A percentile compares a stretch with the other conserved stretches of the same genome.
Conservation (phyloP, 164 flowering plant species). For the Vitis amurensis region DNA sequence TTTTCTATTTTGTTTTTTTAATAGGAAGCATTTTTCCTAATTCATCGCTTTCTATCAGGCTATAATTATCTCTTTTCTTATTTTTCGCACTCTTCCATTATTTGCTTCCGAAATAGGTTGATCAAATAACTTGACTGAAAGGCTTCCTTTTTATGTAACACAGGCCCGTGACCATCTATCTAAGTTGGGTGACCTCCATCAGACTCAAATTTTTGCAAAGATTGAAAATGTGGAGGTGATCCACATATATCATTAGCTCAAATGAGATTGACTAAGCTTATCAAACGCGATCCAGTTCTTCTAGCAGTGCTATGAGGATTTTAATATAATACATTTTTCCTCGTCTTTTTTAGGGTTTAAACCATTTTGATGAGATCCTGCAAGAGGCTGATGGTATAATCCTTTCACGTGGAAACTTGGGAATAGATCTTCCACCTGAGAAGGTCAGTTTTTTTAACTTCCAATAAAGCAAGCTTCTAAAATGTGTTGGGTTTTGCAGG, state of each 20-base stretch:
- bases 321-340: slow-evolving; percentile 1
- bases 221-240: slow-evolving; percentile 66
- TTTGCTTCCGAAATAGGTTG: not conserved
- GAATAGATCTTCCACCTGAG: slow-evolving; percentile 89
- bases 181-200: slow-evolving; percentile 74
- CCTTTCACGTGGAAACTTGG: slow-evolving; percentile 81
- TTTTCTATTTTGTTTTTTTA: not conserved
- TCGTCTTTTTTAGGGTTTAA: slow-evolving; percentile 53
- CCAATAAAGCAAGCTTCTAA: not conserved
- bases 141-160: slow-evolving; percentile 9
- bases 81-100: not conserved
- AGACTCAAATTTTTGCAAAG: slow-evolving; percentile 93
- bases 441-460: slow-evolving; percentile 46
- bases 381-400: slow-evolving; percentile 92
- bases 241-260: not conserved
- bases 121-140: not conserved
- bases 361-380: slow-evolving; percentile 83
- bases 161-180: slow-evolving; percentile 89
- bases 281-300: too few relatives aligned
- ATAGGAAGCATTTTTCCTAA: too few relatives aligned
- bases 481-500: not conserved
- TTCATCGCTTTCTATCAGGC: too few relatives aligned
- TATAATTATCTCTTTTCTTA: not conserved
- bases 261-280: not conserved
- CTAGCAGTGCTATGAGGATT: not conserved